Evolutionary conservation across 345 rosid species (phyloP).

Genomic region (Sisymbrium altissimum): DNA sequence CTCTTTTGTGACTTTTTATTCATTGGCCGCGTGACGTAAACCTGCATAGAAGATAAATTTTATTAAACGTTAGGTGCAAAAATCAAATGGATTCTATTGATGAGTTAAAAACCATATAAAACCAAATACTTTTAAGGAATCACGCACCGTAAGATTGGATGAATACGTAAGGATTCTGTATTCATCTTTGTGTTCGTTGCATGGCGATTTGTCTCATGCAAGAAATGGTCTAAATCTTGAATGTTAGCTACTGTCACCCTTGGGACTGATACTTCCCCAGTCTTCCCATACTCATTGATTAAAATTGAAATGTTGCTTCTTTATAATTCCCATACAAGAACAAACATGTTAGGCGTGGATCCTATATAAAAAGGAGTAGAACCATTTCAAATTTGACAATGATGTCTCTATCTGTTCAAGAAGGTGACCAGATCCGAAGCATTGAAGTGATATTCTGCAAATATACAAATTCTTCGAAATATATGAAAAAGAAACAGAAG

Average conservation of each 20-base stretch:
- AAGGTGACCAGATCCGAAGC: slow-evolving; percentile 4
- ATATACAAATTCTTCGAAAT: neutral
- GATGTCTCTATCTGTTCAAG: neutral
- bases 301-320: slow-evolving; percentile 62
- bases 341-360: neutral
- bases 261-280: slow-evolving; percentile 79
- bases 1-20: slow-evolving; percentile 39
- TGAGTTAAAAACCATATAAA: slow-evolving; percentile 10
- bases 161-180: slow-evolving; percentile 97
- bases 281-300: slow-evolving; percentile 75
- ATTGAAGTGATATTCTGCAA: neutral
- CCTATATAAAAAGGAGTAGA: neutral
- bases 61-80: neutral
- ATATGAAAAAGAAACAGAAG: slow-evolving; percentile 39
- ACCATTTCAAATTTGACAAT: neutral
- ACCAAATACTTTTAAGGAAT: slow-evolving; percentile 1
- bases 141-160: slow-evolving; percentile 81
- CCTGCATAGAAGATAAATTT: slow-evolving; percentile 43
- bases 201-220: slow-evolving; percentile 77
- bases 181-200: slow-evolving; percentile 87
- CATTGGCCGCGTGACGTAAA: slow-evolving; percentile 57
- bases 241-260: slow-evolving; percentile 60
- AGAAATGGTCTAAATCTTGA: slow-evolving; percentile 64
- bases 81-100: neutral
- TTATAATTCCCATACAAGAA: slow-evolving; percentile 38